Evolutionary conservation across 1,139 yeast genomes (phyloP).

Genomic region (Petasospora fabianii): DNA sequence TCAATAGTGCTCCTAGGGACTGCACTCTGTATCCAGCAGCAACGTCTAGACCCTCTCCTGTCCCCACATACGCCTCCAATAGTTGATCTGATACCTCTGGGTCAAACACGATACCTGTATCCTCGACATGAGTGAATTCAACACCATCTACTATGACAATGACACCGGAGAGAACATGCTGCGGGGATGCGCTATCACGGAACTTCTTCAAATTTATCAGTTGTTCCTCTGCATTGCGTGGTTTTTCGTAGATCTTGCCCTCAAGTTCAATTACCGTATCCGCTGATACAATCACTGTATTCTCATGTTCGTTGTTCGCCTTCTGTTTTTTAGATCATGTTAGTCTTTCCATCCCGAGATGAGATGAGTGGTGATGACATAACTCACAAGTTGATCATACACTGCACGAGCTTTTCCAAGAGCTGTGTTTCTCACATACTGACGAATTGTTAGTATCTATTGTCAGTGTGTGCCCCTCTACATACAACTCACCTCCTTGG

Average conservation of each 20-base stretch:
- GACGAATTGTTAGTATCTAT: neutral
- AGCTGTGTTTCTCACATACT: slow-evolving; percentile 73
- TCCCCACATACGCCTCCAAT: slow-evolving; percentile 55
- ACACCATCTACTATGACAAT: slow-evolving; percentile 43
- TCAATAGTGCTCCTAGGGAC: slow-evolving; percentile 62
- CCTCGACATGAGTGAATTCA: slow-evolving; percentile 41
- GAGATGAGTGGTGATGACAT: no score
- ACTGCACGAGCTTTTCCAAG: slow-evolving; percentile 61
- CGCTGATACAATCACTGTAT: slow-evolving; percentile 58
- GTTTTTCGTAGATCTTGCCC: slow-evolving; percentile 73
- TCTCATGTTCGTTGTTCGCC: slow-evolving; percentile 7
- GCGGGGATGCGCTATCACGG: slow-evolving; percentile 41
- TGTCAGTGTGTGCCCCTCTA: neutral
- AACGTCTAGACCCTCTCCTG: slow-evolving; percentile 73
- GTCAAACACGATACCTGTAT: slow-evolving; percentile 48
- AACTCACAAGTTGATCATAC: slow-evolving; percentile 29
- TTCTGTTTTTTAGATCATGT: slow-evolving; percentile 3
- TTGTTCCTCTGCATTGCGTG: slow-evolving; percentile 51
- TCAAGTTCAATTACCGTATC: slow-evolving; percentile 76
- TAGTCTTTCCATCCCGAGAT: neutral
- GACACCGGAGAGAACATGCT: slow-evolving; percentile 67
- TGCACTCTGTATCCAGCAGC: slow-evolving; percentile 95
- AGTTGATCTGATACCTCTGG: slow-evolving; percentile 46
- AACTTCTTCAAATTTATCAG: slow-evolving; percentile 41
- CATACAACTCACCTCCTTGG: slow-evolving; percentile 36